phyloP scores from a whole-genome alignment of 805 yeast species.

The Nakazawaea ernobii region DNA sequence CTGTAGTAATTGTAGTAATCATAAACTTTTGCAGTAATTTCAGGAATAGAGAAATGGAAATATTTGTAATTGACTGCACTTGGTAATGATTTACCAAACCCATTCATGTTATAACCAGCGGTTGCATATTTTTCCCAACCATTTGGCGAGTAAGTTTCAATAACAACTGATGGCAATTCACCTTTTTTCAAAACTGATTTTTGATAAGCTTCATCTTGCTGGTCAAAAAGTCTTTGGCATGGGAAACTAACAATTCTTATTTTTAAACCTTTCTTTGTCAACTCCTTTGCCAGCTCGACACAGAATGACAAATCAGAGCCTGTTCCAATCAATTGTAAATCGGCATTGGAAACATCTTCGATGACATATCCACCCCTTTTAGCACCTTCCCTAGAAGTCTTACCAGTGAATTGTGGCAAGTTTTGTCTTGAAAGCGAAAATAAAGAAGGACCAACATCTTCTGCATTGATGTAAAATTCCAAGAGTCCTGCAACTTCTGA shows the following conservation, averaged over 20 bases:
- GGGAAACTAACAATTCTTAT: slow-evolving; percentile 26
- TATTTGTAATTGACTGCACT: slow-evolving; percentile 25
- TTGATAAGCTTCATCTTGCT: slow-evolving; percentile 22
- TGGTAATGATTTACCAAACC: slow-evolving; percentile 30
- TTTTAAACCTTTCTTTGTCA: slow-evolving; percentile 20
- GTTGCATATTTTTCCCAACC: slow-evolving; percentile 32
- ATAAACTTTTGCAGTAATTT: slow-evolving; percentile 23
- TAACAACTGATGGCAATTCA: slow-evolving; percentile 23
- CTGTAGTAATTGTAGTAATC: slow-evolving; percentile 18
- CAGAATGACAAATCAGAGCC: slow-evolving; percentile 26
- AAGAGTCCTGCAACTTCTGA: slow-evolving; percentile 47
- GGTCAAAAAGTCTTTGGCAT: slow-evolving; percentile 25
- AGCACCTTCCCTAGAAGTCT: slow-evolving; percentile 17
- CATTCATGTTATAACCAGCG: slow-evolving; percentile 27
- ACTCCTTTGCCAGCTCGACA: slow-evolving; percentile 21
- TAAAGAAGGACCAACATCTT: slow-evolving; percentile 16
- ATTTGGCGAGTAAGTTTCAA: slow-evolving; percentile 29
- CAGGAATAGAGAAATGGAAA: slow-evolving; percentile 23
- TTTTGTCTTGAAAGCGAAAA: slow-evolving; percentile 25
- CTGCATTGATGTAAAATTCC: slow-evolving; percentile 22
- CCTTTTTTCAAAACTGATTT: slow-evolving; percentile 21
- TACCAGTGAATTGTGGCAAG: slow-evolving; percentile 21
- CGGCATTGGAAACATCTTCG: slow-evolving; percentile 17
- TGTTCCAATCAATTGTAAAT: slow-evolving; percentile 21
- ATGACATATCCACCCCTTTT: slow-evolving; percentile 25